Evolutionary conservation across 805 yeast species (phyloP), one percentile per base, ranked within the genome.

Genomic region (Zygoascus flipseniorum): DNA sequence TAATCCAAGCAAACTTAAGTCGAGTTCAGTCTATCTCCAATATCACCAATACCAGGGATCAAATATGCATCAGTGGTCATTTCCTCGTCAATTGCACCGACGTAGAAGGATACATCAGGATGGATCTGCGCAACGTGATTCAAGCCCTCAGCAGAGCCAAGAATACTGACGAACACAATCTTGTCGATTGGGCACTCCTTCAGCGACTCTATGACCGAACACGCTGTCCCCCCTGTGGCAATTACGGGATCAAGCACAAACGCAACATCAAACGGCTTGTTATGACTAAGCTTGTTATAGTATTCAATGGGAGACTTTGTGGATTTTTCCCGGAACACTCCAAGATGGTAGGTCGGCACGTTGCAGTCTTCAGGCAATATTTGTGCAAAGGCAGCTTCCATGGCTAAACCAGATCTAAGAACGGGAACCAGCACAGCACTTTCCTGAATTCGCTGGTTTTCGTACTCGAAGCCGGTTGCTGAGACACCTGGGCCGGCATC

Each of bases 161-260:
- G 39, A 23, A 66, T 47, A 18, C 65, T 45, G 20, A 58, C 56
- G 37, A 65, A 58, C 31, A 66, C 57, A 35, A 66, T 62, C 52
- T 58, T 56, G 51, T 59, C 56, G 23, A 58, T 68, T n/a, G 64
- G 65, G 67, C 70, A 67, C 47, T 66, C 70, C 60, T 54, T 56
- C 42, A 65, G 53, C 10, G 65, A 60, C 46, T 61, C 64, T 43
- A 66, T 59, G 16, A 63, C 69, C 6, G 70, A 70, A 23, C 49
- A 41, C 14, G 66, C 65, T 10, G 70, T 66, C 16, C 70, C 69
- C n/a, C 70, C 70, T n/a, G 70, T 66, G 2, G 70, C 70, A 52
- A 66, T 60, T 13, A 66, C 63, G 20, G 70, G 70, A 44, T 66
- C 70, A 14, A 66, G 49, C 28, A 66, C 61, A 52, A 66, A 55